A percentile compares a stretch with the other conserved stretches of the same genome.
Conservation (phyloP, 192 early-diverging fungal species). For the Umbelopsis isabellina region DNA sequence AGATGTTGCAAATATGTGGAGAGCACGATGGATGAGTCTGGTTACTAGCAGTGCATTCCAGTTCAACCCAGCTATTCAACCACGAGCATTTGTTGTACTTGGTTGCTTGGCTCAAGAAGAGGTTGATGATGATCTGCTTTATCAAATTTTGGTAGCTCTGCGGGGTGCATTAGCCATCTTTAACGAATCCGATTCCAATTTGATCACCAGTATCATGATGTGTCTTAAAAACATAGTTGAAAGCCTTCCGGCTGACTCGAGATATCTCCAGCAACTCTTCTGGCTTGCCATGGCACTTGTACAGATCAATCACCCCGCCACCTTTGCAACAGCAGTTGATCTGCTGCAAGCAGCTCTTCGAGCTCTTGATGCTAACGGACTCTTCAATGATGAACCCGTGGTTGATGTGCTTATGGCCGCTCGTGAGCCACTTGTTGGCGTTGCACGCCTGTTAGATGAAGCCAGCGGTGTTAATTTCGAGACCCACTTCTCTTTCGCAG, state of each 20-base stretch:
- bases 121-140: constrained; percentile 91
- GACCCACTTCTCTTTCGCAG: constrained; percentile 85
- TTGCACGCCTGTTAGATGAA: constrained; percentile 72
- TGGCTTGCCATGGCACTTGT: constrained; percentile 90
- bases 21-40: constrained; percentile 91
- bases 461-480: constrained; percentile 81
- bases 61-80: constrained; percentile 92
- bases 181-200: constrained; percentile 76
- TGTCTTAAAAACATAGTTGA: constrained; percentile 89
- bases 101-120: constrained; percentile 89
- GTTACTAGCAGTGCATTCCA: constrained; percentile 93
- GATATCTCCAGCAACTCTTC: constrained; percentile 85
- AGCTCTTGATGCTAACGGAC: constrained; percentile 73
- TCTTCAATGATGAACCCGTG: constrained; percentile 73
- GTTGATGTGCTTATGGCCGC: constrained; percentile 73
- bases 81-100: constrained; percentile 89
- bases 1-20: constrained; percentile 84
- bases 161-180: constrained; percentile 85
- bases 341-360: constrained; percentile 75
- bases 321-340: constrained; percentile 74
- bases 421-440: constrained; percentile 71
- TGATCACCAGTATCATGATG: constrained; percentile 88
- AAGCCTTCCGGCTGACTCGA: constrained; percentile 78
- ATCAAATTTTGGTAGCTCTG: constrained; percentile 89
- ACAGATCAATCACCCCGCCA: constrained; percentile 82